Base-by-base conservation (phyloP, 2,329 filamentous ascomycete genomes). In the Arthrobotrys musiformis region DNA sequence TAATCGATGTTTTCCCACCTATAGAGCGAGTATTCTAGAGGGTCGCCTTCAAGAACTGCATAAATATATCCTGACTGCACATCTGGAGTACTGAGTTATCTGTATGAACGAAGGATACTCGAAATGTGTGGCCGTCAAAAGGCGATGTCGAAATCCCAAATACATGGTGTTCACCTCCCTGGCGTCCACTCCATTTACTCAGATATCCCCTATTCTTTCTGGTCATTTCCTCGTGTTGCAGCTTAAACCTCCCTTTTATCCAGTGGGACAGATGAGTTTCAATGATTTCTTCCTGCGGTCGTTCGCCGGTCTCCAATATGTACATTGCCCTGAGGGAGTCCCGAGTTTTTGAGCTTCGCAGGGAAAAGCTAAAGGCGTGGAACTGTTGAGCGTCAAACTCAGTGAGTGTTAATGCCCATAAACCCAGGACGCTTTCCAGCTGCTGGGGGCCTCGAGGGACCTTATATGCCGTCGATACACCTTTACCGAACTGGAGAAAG, bases 11-110 rank as follows among this genome's bases (percentile, higher is more conserved):
- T 30, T 72, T 64, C 15, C 68, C 56, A 4, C 56, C 67, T 2
- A 70, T 54, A 15, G 30, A 22, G 9, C 7, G 8, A 37, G 33
- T n/a, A 26, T 40, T 26, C 11, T 8, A 19, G 3, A 62, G 40
- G 8, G 19, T 19, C 11, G 17, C 9, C 11, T 7, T 17, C 30
- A 70, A 13, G 24, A 70, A 70, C 15, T 52, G 46, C 37, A 70
- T 70, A 46, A 62, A 70, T 1, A 62, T 22, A 30, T 62, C 56
- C 19, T 62, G 56, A 26, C 42, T 37, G 22, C 42, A 62, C 67
- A 62, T 52, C 37, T 44, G 40, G 2, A 62, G 19, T 8, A 44
- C 50, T n/a, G 37, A 33, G 17, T 62, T 42, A 7, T 58, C 42
- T 0, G 50, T 54, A 3, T 44, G 28, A 19, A 50, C 19, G 42